A percentile compares a stretch with the other conserved stretches of the same genome.
These are phyloP conservation scores for Lasiodiplodia gonubiensis DNA, from an alignment of 2,329 filamentous ascomycete genomes.

Conservation along the genomic window DNA sequence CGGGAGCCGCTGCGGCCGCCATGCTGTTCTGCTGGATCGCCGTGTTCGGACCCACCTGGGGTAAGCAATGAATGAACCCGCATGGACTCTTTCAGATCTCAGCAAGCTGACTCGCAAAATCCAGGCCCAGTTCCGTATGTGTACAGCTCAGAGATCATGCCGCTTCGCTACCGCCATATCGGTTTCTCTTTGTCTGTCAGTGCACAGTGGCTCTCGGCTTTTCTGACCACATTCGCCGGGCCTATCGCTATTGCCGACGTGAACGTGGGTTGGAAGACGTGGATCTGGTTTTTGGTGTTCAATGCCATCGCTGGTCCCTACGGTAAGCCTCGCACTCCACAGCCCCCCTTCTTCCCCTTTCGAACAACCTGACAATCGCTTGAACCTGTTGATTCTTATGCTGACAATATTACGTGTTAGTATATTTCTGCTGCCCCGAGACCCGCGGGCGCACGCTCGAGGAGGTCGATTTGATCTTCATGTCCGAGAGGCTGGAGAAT, in stretches of 20 bases:
- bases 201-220: slow-evolving; percentile 44
- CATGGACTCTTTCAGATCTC: neutral
- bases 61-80: slow-evolving; percentile 17
- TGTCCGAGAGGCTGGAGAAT: slow-evolving; percentile 23
- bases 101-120: neutral
- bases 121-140: slow-evolving; percentile 35
- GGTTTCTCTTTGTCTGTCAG: slow-evolving; percentile 41
- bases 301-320: slow-evolving; percentile 42
- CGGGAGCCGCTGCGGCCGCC: slow-evolving; percentile 37
- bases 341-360: neutral
- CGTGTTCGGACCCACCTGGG: slow-evolving; percentile 42
- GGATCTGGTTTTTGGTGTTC: slow-evolving; percentile 43
- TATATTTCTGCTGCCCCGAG: slow-evolving; percentile 40
- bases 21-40: slow-evolving; percentile 43
- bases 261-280: slow-evolving; percentile 43
- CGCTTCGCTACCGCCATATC: slow-evolving; percentile 44
- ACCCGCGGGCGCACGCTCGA: slow-evolving; percentile 39
- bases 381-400: neutral
- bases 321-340: slow-evolving; percentile 21
- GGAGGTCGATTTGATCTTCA: slow-evolving; percentile 34
- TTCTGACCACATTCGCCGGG: slow-evolving; percentile 45
- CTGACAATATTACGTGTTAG: slow-evolving; percentile 12
- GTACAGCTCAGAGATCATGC: slow-evolving; percentile 43
- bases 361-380: neutral
- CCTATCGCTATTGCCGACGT: slow-evolving; percentile 39